Base-by-base conservation (phyloP, 2,329 filamentous ascomycete species). In the Colletotrichum lindemuthianum region DNA sequence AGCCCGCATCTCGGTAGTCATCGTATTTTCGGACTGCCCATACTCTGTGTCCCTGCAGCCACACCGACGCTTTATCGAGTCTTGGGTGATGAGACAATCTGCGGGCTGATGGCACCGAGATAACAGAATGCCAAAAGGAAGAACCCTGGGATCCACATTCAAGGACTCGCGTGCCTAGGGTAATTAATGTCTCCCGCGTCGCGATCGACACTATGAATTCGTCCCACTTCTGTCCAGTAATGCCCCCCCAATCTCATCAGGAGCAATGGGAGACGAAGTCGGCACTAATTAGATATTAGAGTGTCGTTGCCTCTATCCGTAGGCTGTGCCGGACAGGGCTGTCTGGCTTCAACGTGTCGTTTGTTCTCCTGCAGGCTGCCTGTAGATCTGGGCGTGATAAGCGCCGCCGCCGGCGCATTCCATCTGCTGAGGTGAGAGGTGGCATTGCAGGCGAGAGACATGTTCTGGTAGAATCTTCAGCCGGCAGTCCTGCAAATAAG, bases 141-240 rank as follows among this genome's bases (percentile, higher is more conserved):
- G 40, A 44, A 61, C 40, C 51, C 47, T 52, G 16, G 34, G 61
- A 41, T 16, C 61, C 61, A 56, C 61, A 24, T 24, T 33, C 24
- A 41, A 41, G 9, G 33, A 36, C 51, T 56, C 16, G 34, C 44
- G 36, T 60, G 40, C 44, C 61, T 64, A 50, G 56, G 60, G 34
- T 24, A 24, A 61, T 57, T 24, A 24, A 61, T 57, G 52, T 44
- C 32, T 16, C 52, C 52, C 40, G 39, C n/a, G 13, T 8, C 13
- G 12, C 33, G 55, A 58, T 58, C 55, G 55, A 58, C 37, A 49
- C 45, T 24, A 58, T 55, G 40, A 55, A 16, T 37, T 36, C 34
- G 53, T 56, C 24, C 55, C 45, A 58, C 55, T 58, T 43, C 49
- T 50, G 44, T 58, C 55, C 55, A 43, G 47, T 44, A 37, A 59